Evolutionary conservation across 495 filamentous ascomycete species (phyloP), one percentile per base, ranked within the genome.

Genomic region (Lasiosphaeria ovina): DNA sequence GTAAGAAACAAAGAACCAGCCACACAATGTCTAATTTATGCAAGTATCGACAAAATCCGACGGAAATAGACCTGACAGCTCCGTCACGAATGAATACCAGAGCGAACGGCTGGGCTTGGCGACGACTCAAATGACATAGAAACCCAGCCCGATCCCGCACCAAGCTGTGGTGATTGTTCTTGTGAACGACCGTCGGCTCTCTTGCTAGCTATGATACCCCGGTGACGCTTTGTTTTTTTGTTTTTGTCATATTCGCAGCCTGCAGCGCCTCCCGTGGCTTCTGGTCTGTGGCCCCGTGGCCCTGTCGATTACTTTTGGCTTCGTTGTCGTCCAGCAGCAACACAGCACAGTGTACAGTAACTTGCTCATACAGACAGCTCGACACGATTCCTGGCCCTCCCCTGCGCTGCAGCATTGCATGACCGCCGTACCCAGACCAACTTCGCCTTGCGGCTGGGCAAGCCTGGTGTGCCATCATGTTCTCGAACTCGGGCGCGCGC

Each of bases 401-500:
- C 62, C 51, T 42, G 54, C 35, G 6, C 33, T 44, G 31, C 62
- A 66, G 62, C 35, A 35, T 77, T 65, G 59, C 51, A 65, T 70
- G 61, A 55, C 61, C 58, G 48, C 51, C 47, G 34, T 32, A 60
- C 42, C 35, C 53, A 48, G 48, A 24, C 12, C 9, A 11, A 63
- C 48, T 52, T 62, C 40, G 63, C 65, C 61, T 54, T 58, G 58
- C 17, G 66, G 66, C 66, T 49, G 69, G 68, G 69, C 62, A 67
- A 61, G 42, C 62, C 58, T 55, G 57, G 60, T 59, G 67, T 57
- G 57, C 36, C 65, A 80, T 72, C 71, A 92, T 92, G 89, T 85
- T 83, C 69, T 82, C 85, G 61, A 79, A 75, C 60, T 71, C 80
- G 59, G 81, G 76, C 58, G 85, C 84, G 60, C 85, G 87, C 70